Evolutionary conservation across 306 rosid genomes (phyloP).

Genomic region (Vigna unguiculata): DNA sequence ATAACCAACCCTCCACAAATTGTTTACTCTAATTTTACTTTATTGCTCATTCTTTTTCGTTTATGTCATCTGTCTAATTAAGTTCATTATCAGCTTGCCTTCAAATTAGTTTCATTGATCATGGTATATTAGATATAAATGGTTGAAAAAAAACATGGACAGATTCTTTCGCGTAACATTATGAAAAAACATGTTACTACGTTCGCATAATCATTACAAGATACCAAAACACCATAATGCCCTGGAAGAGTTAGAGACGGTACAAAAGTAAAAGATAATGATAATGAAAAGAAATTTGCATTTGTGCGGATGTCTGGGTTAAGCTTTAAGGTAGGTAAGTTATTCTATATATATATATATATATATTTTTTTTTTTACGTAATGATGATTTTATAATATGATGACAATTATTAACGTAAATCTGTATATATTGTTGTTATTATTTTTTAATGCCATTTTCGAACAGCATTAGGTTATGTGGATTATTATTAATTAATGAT

Average conservation of each 20-base stretch:
- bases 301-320: background rate
- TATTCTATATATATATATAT: background rate
- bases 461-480: background rate
- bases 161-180: slow-evolving; percentile 1
- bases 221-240: background rate
- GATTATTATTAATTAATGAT: background rate
- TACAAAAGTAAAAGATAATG: background rate
- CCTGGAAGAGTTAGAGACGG: background rate
- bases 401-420: background rate
- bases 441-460: background rate
- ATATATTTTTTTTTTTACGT: background rate
- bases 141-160: background rate
- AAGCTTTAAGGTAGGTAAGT: background rate
- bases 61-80: background rate
- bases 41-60: background rate
- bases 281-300: background rate
- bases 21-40: background rate
- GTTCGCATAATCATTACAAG: slow-evolving; percentile 17
- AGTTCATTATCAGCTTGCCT: background rate
- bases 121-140: background rate
- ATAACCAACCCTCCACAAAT: background rate
- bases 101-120: no score
- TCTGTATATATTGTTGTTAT: background rate
- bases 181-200: slow-evolving; percentile 10
- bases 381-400: background rate